Base-by-base conservation (phyloP, 2,329 filamentous ascomycete genomes). In the Paracoccidioides brasiliensis region DNA sequence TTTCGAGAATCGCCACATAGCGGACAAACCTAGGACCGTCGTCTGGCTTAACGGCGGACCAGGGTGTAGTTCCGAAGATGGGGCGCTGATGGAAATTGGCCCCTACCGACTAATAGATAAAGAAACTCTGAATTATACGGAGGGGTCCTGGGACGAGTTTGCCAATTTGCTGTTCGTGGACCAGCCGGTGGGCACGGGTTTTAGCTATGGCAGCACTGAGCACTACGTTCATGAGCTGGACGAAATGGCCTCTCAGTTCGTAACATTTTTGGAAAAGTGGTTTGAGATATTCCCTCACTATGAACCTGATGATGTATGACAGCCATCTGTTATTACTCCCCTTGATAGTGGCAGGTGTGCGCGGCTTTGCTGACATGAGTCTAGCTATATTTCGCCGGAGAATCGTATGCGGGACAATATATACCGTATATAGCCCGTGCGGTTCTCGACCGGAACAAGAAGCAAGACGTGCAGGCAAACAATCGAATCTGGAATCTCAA, bases 61-160 rank as follows among this genome's bases (percentile, higher is more conserved):
- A 1, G 93, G 94, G 33, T 98, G 93, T 72, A 96, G 90, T 70
- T 97, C 91, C 33, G 90, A 96, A 78, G 94, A 98, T 70, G 93
- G 91, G 62, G 90, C 89, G 2, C 72, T 97, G 76, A 97, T 97
- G 83, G 93, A 98, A 71, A 82, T 98, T 60, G 93, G 93, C 0
- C 93, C 93, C 2, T 98, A 96, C 70, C 79, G 93, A 61, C 74
- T 98, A 56, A 85, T 86, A 66, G 80, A 91, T 61, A 80, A 86
- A 37, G 72, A 79, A 72, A 78, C 84, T 65, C 74, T 98, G 56
- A 77, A 76, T 56, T 83, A 88, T 69, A 96, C 96, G 69, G 85
- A 94, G 55, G 93, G 93, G n/a, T 90, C 90, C 0, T 98, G 94
- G 94, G 86, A 95, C 70, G 91, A 98, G 74, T 98, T 97, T 66